Evolutionary conservation across 106 monocot genomes (phyloP), one percentile per base, ranked within the genome.

Genomic region (Iris macrosiphon): DNA sequence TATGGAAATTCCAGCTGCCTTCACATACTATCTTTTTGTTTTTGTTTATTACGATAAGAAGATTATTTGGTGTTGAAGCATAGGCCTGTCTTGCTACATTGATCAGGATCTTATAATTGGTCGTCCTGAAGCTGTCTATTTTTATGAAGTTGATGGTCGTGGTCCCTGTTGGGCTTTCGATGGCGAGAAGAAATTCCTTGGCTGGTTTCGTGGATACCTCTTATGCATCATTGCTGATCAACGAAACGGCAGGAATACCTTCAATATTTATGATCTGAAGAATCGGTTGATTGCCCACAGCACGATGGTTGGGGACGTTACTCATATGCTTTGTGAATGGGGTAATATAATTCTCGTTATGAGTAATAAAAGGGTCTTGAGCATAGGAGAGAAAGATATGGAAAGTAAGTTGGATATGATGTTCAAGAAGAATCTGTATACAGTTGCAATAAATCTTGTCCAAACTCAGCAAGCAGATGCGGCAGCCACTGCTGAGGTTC

Each of bases 81-180:
- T 21, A 0, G 21, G 39, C 30, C 32, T 35, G 7, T 26, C 8
- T 60, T 53, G 45, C n/a, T 4, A 27, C 52, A 53, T 18, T 55
- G 31, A 55, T 46, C 70, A 92, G 92, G 92, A 92, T 74, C 71
- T 92, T 14, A 83, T 92, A 52, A 67, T 92, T 58, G 92, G 92
- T 62, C 79, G 79, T 3, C 86, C 82, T 33, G 92, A 92, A 71
- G 87, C 92, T 73, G 79, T 92, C 7, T 92, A 83, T 62, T 92
- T 92, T 45, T 92, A 87, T 63, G 92, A 92, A 62, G 67, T 79
- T 40, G 87, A 87, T 72, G 87, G 92, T 2, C 55, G 82, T 66
- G 92, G 92, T 69, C 92, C 82, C 52, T 92, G 92, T 62, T 92
- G 92, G 92, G 87, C 83, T 41, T 92, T 87, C 65, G 82, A 92